phyloP scores from a whole-genome alignment of 2,329 filamentous ascomycete genomes.

The Claviceps monticola region DNA sequence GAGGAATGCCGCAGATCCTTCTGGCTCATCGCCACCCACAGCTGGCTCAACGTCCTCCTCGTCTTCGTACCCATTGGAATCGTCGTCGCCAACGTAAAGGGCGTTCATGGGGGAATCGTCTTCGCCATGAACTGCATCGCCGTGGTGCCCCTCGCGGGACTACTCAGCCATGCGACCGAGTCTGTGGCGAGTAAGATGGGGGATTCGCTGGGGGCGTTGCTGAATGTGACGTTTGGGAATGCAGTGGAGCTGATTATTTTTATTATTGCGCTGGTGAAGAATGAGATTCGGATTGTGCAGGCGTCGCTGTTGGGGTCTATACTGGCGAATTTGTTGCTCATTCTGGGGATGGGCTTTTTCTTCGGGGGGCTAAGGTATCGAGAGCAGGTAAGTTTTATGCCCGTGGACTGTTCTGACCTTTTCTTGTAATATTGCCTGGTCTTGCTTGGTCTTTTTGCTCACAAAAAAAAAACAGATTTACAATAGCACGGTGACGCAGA shows the following conservation, averaged over 20 bases:
- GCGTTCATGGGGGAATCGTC: conserved; percentile 44
- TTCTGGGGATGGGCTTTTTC: conserved; percentile 84
- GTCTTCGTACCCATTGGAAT: conserved; percentile 72
- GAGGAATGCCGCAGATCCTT: conserved; percentile 35
- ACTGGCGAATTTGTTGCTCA: conserved; percentile 73
- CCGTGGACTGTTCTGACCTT: too few species aligned
- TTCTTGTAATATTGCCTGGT: too few species aligned
- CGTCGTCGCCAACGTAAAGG: conserved; percentile 39
- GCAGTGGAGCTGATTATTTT: conserved; percentile 72
- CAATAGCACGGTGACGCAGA: conserved; percentile 89
- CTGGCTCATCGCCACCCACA: conserved; percentile 50
- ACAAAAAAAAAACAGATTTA: conserved; percentile 46
- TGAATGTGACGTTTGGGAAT: conserved; percentile 70
- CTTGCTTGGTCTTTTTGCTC: neutral
- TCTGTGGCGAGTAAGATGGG: conserved; percentile 59
- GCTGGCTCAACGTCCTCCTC: conserved; percentile 65
- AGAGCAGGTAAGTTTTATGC: conserved; percentile 48
- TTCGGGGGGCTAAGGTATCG: conserved; percentile 73
- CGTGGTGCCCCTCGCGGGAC: conserved; percentile 59
- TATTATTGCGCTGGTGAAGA: conserved; percentile 16
- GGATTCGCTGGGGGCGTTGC: conserved; percentile 56
- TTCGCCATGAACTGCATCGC: conserved; percentile 66
- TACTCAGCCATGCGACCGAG: conserved; percentile 62
- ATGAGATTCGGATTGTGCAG: conserved; percentile 84
- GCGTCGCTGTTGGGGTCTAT: conserved; percentile 83